Percentiles rank a stretch among this genome's conserved stretches.
Conservation (phyloP, 2,329 filamentous ascomycete genomes). For the Whalleya microplaca region DNA sequence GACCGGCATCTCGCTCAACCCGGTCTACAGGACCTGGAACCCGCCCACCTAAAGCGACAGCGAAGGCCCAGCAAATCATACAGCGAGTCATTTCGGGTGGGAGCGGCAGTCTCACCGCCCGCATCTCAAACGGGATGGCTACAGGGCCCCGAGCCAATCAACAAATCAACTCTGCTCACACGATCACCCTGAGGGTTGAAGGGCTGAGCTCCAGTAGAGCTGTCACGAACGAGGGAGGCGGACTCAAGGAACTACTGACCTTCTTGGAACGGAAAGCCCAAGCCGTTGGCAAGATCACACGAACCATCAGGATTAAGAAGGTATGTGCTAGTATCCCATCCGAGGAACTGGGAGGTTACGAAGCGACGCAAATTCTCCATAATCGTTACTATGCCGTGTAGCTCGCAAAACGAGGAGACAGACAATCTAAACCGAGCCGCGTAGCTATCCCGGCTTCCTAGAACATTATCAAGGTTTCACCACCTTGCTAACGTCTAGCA, state of each 20-base stretch:
- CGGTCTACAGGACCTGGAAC: slow-evolving; percentile 22
- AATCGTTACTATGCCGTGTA: slow-evolving; percentile 44
- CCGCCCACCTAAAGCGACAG: slow-evolving; percentile 31
- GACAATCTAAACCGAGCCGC: slow-evolving; percentile 41
- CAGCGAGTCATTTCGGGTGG: slow-evolving; percentile 47
- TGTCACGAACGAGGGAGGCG: slow-evolving; percentile 66
- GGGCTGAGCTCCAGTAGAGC: slow-evolving; percentile 73
- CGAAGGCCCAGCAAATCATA: slow-evolving; percentile 47
- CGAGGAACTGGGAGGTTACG: slow-evolving; percentile 47
- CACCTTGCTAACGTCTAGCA: slow-evolving; percentile 70
- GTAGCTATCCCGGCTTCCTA: slow-evolving; percentile 43
- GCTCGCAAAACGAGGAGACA: slow-evolving; percentile 45
- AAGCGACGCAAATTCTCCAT: slow-evolving; percentile 44
- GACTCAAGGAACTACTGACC: slow-evolving; percentile 64
- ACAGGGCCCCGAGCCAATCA: slow-evolving; percentile 29
- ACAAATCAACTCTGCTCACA: slow-evolving; percentile 32
- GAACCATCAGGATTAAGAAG: slow-evolving; percentile 71
- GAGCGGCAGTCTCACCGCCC: slow-evolving; percentile 38
- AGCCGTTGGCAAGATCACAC: slow-evolving; percentile 52
- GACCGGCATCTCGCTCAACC: slow-evolving; percentile 17
- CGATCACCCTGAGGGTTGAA: slow-evolving; percentile 52
- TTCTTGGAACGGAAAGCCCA: slow-evolving; percentile 75
- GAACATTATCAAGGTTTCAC: slow-evolving; percentile 47
- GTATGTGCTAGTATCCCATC: slow-evolving; percentile 64
- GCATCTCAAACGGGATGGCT: slow-evolving; percentile 39